These are phyloP conservation scores for Phytophthora uliginosa DNA, from an alignment of 352 stramenopile genomes.

Conservation along the genomic window DNA sequence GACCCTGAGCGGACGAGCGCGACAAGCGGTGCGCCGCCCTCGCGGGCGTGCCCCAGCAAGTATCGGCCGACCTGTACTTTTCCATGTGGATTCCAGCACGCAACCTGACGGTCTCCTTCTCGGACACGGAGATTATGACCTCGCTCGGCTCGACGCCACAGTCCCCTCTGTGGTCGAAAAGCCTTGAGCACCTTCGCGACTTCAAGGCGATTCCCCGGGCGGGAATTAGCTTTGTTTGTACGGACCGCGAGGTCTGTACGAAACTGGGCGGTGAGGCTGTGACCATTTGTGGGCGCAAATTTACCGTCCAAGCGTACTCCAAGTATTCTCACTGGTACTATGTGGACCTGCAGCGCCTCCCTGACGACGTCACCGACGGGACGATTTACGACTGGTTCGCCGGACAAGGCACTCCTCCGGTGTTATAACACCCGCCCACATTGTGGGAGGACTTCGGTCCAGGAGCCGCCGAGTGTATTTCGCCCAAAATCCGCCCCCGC, in stretches of 20 bases:
- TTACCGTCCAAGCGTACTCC: not conserved
- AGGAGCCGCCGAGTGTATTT: not conserved
- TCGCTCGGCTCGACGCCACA: constrained; percentile 14
- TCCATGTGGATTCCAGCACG: constrained; percentile 22
- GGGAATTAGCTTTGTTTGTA: constrained; percentile 28
- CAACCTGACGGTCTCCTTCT: constrained; percentile 1
- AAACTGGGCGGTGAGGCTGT: not conserved
- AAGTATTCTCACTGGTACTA: not conserved
- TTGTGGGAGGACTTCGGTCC: not conserved
- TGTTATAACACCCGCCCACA: not conserved
- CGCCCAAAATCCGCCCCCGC: not conserved
- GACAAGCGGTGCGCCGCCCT: constrained; percentile 18
- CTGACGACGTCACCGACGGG: not conserved
- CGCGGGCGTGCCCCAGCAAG: constrained; percentile 4
- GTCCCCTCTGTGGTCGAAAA: not conserved
- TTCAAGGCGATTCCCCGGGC: constrained; percentile 19
- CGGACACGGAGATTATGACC: constrained; percentile 27
- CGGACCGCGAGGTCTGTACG: constrained; percentile 1
- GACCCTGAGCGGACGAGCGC: not conserved
- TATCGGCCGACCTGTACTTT: constrained; percentile 4
- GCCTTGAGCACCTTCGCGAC: not conserved
- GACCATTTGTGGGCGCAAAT: no score
- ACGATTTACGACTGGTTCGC: constrained; percentile 12
- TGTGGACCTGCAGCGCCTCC: not conserved
- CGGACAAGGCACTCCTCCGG: not conserved